Base-by-base conservation (phyloP, 1,139 yeast species). In the Nematodospora anomalae region DNA sequence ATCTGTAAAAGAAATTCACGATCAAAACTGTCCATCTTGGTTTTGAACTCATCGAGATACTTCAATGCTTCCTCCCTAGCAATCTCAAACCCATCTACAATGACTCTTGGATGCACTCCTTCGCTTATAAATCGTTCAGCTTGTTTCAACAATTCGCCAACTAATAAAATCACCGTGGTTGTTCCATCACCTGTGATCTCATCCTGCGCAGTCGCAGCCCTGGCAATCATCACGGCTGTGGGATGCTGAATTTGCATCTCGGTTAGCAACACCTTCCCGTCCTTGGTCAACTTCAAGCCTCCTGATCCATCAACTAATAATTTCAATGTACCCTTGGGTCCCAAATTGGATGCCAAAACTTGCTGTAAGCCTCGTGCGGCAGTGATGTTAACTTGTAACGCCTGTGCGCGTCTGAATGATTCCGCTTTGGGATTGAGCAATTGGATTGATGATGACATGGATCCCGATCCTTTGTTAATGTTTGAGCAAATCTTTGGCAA, bases 181-280 rank as follows among this genome's bases (percentile, higher is more conserved):
- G 99, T 94, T 47, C 99, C 99, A 60, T 92, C 99, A 36, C 99
- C 99, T 10, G 98, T 87, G 58, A 94, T 89, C 60, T 92, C 98
- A 62, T 92, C 99, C 64, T 92, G 99, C 0, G 98, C 97, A 33
- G 96, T 82, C 37, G 99, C 99, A 8, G 97, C 98, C 47, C 97
- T 76, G 3, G 98, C 95, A 69, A 92, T 92, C 95, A 94, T 86
- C 25, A 92, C 95, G 0, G 99, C 99, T 3, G 99, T 94, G n/a
- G 99, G 99, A 49, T 92, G 92, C 62, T 92, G 97, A 60, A 92
- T 94, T 65, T 94, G 99, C 99, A 92, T 92, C 58, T 92, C 98
- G 20, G 88, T 79, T 43, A 92, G 70, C 45, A 92, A 71, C 10
- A 94, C 97, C 57, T 92, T 90, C 40, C 99, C 99, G 62, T 92